Conservation (phyloP, 306 rosid genomes). For the Cyclanthera cordifolia region DNA sequence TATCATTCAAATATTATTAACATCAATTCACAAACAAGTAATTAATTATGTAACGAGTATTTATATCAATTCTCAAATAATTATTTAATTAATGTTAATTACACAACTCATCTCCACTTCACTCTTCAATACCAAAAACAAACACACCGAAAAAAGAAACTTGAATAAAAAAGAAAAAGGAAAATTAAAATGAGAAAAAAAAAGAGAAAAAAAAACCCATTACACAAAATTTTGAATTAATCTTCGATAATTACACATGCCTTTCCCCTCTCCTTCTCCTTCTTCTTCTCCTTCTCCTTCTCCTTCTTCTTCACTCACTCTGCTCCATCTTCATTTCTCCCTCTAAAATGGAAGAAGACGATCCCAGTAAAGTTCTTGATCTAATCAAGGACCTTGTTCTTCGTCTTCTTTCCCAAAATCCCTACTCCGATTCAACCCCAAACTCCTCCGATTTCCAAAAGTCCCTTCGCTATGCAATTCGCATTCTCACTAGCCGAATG, state of each 20-base stretch:
- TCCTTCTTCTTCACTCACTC: not conserved
- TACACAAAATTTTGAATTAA: not conserved
- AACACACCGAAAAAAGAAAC: too few relatives aligned
- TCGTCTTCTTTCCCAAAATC: slow-evolving; percentile 45
- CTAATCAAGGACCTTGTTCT: slow-evolving; percentile 70
- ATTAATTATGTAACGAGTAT: too few relatives aligned
- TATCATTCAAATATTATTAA: too few relatives aligned
- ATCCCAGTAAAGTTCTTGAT: slow-evolving; percentile 66
- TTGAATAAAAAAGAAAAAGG: too few relatives aligned
- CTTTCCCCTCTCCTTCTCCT: not conserved
- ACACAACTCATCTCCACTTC: too few relatives aligned
- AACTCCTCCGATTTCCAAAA: slow-evolving; percentile 38
- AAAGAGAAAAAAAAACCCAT: slow-evolving; percentile 1
- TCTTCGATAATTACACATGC: not conserved
- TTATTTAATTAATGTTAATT: too few relatives aligned
- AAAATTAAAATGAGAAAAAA: too few relatives aligned
- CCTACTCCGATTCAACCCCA: slow-evolving; percentile 34
- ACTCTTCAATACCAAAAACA: too few relatives aligned
- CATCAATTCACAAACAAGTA: too few relatives aligned
- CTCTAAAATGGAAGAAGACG: slow-evolving; percentile 66
- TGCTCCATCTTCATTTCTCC: not conserved
- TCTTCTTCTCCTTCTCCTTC: too few relatives aligned
- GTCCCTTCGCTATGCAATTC: slow-evolving; percentile 72
- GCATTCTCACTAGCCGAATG: slow-evolving; percentile 67
- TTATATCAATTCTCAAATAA: too few relatives aligned